Evolutionary conservation across 1,284 basidiomycete genomes (phyloP).

Genomic region (Sutorius eximius): DNA sequence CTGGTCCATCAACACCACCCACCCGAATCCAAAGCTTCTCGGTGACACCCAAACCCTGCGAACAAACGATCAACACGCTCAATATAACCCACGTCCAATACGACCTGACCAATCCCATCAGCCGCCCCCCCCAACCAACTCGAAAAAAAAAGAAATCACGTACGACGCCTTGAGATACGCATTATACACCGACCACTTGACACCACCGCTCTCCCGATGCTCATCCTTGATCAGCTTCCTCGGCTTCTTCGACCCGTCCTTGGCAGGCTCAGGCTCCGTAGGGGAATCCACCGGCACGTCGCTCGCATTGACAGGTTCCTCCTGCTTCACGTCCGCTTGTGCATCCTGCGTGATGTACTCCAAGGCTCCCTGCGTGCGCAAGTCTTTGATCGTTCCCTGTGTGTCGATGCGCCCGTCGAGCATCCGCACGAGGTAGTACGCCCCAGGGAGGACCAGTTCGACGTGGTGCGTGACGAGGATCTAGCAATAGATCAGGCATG

Average conservation of each 20-base stretch:
- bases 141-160: conserved; percentile 12
- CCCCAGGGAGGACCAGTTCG: conserved; percentile 57
- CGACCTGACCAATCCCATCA: conserved; percentile 35
- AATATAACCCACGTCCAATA: conserved; percentile 53
- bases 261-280: conserved; percentile 11
- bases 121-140: not conserved
- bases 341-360: conserved; percentile 45
- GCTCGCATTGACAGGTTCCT: conserved; percentile 13
- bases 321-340: conserved; percentile 23
- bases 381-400: conserved; percentile 53
- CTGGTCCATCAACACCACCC: not conserved
- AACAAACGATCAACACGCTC: conserved; percentile 33
- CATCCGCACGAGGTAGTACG: conserved; percentile 60
- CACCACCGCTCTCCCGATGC: conserved; percentile 58
- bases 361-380: conserved; percentile 48
- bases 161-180: conserved; percentile 61
- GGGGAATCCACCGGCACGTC: conserved; percentile 20
- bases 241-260: conserved; percentile 39
- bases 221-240: conserved; percentile 57
- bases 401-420: conserved; percentile 60
- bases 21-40: conserved; percentile 58
- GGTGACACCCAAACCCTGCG: conserved; percentile 40
- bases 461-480: conserved; percentile 67
- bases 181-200: conserved; percentile 66
- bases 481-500: conserved; percentile 28